Evolutionary conservation across 2,329 filamentous ascomycete species (phyloP).

Genomic region (Fonsecaea monophora): DNA sequence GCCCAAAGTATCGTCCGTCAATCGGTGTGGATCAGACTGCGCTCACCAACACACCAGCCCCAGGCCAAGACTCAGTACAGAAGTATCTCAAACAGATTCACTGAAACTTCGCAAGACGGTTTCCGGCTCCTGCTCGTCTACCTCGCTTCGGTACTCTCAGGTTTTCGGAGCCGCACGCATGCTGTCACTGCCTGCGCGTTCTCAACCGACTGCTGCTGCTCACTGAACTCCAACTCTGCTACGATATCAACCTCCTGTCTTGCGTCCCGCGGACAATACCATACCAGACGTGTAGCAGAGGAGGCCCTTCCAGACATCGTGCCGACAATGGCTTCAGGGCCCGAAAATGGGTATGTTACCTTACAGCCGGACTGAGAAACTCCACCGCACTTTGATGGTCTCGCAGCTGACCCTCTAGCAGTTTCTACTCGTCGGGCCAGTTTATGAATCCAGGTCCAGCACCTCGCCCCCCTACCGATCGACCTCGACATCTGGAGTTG

Average conservation of each 20-base stretch:
- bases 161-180: slow-evolving; percentile 31
- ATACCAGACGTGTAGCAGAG: slow-evolving; percentile 24
- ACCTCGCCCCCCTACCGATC: slow-evolving; percentile 83
- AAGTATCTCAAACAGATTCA: slow-evolving; percentile 16
- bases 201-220: slow-evolving; percentile 24
- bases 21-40: slow-evolving; percentile 6
- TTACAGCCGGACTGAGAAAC: neutral
- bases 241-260: slow-evolving; percentile 25
- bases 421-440: slow-evolving; percentile 67
- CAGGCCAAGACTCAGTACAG: slow-evolving; percentile 7
- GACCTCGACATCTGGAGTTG: slow-evolving; percentile 75
- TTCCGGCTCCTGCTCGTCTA: slow-evolving; percentile 20
- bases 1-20: neutral
- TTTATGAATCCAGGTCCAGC: slow-evolving; percentile 99
- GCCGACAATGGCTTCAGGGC: slow-evolving; percentile 32
- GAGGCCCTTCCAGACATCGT: slow-evolving; percentile 5
- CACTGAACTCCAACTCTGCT: slow-evolving; percentile 29
- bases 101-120: slow-evolving; percentile 12
- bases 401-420: slow-evolving; percentile 42
- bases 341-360: slow-evolving; percentile 33
- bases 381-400: neutral
- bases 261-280: slow-evolving; percentile 19
- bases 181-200: slow-evolving; percentile 24
- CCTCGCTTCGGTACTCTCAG: slow-evolving; percentile 13
- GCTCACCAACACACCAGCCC: neutral